A percentile compares a stretch with the other conserved stretches of the same genome.
Evolutionary conservation across 305 asterid genomes (phyloP).

Genomic region (Plantago coronopus): DNA sequence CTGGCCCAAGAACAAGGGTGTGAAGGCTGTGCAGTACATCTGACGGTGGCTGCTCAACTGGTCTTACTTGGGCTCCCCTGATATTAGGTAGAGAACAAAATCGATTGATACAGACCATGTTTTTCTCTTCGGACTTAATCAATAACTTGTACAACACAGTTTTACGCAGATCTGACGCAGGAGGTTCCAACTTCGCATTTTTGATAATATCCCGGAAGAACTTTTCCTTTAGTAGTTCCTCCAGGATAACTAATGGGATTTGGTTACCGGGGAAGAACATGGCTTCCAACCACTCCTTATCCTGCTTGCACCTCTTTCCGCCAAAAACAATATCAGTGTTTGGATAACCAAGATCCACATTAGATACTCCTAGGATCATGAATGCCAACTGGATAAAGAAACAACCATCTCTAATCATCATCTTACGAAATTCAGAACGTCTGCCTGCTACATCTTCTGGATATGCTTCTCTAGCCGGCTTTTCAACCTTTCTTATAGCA

Average conservation of each 20-base stretch:
- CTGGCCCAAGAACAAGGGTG: conserved; percentile 8
- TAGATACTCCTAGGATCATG: conserved; percentile 18
- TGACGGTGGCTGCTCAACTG: neutral
- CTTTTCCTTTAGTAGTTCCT: conserved; percentile 14
- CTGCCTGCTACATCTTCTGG: neutral
- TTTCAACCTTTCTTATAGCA: conserved; percentile 18
- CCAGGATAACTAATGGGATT: conserved; percentile 27
- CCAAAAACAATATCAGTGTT: conserved; percentile 2
- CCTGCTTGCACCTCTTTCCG: neutral
- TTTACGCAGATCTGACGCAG: conserved; percentile 12
- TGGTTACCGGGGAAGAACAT: conserved; percentile 35
- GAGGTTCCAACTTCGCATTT: conserved; percentile 2
- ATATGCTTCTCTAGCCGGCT: conserved; percentile 21
- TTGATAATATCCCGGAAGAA: conserved; percentile 14
- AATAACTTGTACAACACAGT: conserved; percentile 20
- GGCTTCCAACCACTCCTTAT: conserved; percentile 21
- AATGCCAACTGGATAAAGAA: conserved; percentile 29
- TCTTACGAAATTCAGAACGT: conserved; percentile 20
- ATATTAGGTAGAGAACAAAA: no score
- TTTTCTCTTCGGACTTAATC: neutral
- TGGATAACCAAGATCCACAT: conserved; percentile 1
- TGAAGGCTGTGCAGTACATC: conserved; percentile 29
- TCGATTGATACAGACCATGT: neutral
- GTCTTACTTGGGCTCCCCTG: no score
- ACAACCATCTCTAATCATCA: conserved; percentile 38